Base-by-base conservation (phyloP, 2,329 filamentous ascomycete genomes). In the Sarocladium oryzae region DNA sequence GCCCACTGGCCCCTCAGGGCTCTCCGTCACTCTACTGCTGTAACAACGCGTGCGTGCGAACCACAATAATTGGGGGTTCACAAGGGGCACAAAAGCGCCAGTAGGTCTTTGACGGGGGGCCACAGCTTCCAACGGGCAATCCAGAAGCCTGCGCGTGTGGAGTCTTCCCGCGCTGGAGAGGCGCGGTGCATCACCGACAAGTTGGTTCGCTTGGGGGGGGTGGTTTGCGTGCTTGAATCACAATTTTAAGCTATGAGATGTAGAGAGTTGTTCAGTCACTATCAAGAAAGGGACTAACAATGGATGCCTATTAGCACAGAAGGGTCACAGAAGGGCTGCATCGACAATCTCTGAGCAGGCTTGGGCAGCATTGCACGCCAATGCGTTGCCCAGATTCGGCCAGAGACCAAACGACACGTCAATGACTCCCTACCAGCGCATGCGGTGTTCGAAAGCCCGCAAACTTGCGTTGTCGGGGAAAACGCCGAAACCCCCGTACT, bases 141-240 rank as follows among this genome's bases (percentile, higher is more conserved):
- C 46, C 30, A 49, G 46, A 49, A 49, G 46, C 46, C 32, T 49
- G 28, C 43, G 46, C 21, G 4, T 49, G 46, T 49, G 46, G 46
- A 49, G 46, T 49, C 46, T 37, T 49, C 30, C 46, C 46, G 46
- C 23, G 43, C 13, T 48, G 10, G 43, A 48, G 20, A 26, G 23
- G 11, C 13, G 21, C 26, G 21, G 40, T 43, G 40, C 40, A 43
- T 24, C 13, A 26, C 16, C 43, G 28, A 20, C 33, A 26, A n/a
- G 7, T 21, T 33, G 26, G 28, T 15, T 28, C 40, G 3, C 10
- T 16, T 9, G 37, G 37, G 21, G n/a, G n/a, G n/a, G n/a, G n/a
- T n/a, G n/a, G n/a, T n/a, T n/a, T n/a, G n/a, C n/a, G n/a, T n/a
- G n/a, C n/a, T n/a, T n/a, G n/a, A n/a, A n/a, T n/a, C n/a, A n/a